Percentiles rank a stretch among this genome's conserved stretches.
Evolutionary conservation across 495 filamentous ascomycete species (phyloP).

Genomic region (Talaromyces nanjingensis): DNA sequence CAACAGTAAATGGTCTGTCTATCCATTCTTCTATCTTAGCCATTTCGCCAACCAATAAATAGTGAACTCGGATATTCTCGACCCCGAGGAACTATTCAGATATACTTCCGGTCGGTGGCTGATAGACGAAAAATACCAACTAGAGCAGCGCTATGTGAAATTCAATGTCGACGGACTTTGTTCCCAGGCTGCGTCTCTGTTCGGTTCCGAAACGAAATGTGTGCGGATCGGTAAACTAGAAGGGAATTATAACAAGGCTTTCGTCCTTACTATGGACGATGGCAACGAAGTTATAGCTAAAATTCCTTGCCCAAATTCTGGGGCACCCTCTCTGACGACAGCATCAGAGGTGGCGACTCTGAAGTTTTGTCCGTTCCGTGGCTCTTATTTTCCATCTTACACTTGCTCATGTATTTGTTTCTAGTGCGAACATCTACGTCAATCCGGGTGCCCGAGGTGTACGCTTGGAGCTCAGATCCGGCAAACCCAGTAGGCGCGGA

Average conservation of each 20-base stretch:
- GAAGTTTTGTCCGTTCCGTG: constrained; percentile 24
- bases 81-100: too few relatives aligned
- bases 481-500: constrained; percentile 25
- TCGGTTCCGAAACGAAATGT: constrained; percentile 16
- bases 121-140: too few relatives aligned
- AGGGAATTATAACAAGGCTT: constrained; percentile 32
- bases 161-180: too few relatives aligned
- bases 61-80: too few relatives aligned
- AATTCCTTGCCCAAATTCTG: constrained; percentile 31
- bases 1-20: too few relatives aligned
- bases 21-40: too few relatives aligned
- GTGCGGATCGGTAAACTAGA: constrained; percentile 23
- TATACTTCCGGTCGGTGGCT: too few relatives aligned
- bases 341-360: constrained; percentile 36
- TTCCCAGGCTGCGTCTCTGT: constrained; percentile 17
- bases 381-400: constrained; percentile 10
- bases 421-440: constrained; percentile 15
- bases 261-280: constrained; percentile 30
- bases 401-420: constrained; percentile 1
- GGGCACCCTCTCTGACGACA: constrained; percentile 22
- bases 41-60: too few relatives aligned
- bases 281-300: constrained; percentile 27
- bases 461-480: constrained; percentile 20
- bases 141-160: too few relatives aligned
- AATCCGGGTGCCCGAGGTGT: constrained; percentile 23